Conservation (phyloP, 306 rosid species). For the Fragaria iinumae region DNA sequence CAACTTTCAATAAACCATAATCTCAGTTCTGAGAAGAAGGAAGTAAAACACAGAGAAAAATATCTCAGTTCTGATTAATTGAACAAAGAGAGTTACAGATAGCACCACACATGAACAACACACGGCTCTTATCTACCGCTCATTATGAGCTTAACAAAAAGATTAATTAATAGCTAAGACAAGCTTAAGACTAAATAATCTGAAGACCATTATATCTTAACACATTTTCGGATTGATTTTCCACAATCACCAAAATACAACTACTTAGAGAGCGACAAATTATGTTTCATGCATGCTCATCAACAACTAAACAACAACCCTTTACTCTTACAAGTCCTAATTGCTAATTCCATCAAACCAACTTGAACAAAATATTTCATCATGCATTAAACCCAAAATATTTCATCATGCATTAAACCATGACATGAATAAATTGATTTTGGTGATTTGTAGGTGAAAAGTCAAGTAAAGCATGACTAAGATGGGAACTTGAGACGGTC, state of each 20-base stretch:
- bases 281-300: neutral
- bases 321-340: neutral
- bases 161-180: no score
- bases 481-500: neutral
- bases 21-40: neutral
- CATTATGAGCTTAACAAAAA: no score
- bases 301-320: neutral
- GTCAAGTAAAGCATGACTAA: neutral
- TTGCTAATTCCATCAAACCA: neutral
- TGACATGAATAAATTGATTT: neutral
- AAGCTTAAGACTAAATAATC: no score
- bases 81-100: no score
- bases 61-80: no score
- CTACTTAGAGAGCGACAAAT: neutral
- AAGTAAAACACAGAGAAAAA: no score
- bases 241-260: conserved; percentile 5
- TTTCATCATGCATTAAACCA: conserved; percentile 15
- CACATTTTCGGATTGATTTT: neutral
- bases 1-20: conserved; percentile 33
- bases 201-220: no score
- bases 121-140: no score
- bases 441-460: neutral
- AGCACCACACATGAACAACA: no score
- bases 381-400: conserved; percentile 21
- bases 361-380: conserved; percentile 10